Evolutionary conservation across 768 basidiomycete genomes (phyloP), one percentile per base, ranked within the genome.

Genomic region (Candolleomyces eurysporus): DNA sequence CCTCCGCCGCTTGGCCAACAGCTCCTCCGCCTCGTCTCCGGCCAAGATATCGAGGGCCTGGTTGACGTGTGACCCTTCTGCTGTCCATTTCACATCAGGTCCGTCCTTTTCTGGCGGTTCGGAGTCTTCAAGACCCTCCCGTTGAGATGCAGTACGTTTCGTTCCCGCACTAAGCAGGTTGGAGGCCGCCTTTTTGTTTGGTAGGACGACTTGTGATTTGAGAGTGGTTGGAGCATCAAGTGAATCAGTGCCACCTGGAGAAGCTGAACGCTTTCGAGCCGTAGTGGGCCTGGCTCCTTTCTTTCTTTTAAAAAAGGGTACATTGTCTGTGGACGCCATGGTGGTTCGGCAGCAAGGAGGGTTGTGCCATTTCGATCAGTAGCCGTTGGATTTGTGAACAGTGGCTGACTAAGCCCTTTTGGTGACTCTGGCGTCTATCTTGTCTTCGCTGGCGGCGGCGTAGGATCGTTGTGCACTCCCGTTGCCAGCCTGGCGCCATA

Each of bases 261-360:
- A 64, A 2, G 78, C 69, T 3, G 92, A 92, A 26, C 94, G 84
- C 67, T 90, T 89, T 42, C 96, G 84, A 3, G 82, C 73, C 0
- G 90, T 91, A 4, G 86, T 81, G 14, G 94, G 94, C 1, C 94
- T 83, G 3, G 87, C 81, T 66, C 88, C 90, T 45, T 90, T 88
- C 67, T 81, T 82, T 68, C 80, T 82, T 77, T 91, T 96, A 78
- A 96, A 93, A 76, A 97, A 95, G 3, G 92, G 88, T 0, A 96
- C 92, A 51, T 80, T 84, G 14, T 66, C 73, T 43, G 70, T 63
- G 52, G 76, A 73, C 43, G 78, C 70, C 80, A 82, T 84, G 69
- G 63, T 65, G 68, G 61, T 61, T 46, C 21, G 52, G 48, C 30
- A 46, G 10, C 46, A 61, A 61, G 61, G 43, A 30, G 14, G n/a